phyloP scores from a whole-genome alignment of 768 basidiomycete species.

The Lactarius hatsudake region DNA sequence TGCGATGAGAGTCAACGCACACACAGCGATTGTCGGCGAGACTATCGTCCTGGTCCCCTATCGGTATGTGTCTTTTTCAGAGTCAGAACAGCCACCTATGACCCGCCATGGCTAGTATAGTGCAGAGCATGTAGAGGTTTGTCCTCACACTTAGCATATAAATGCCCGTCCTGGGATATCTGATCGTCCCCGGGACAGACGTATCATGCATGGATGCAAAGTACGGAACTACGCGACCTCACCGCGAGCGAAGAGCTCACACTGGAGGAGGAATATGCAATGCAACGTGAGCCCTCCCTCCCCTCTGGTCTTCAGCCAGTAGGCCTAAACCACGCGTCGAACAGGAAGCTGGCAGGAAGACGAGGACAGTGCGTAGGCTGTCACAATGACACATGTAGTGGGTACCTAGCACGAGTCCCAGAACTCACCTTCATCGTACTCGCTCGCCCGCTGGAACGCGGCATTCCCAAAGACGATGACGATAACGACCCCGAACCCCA shows the following conservation, averaged over 20 bases:
- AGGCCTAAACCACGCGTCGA: background rate
- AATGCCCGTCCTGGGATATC: background rate
- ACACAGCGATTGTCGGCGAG: constrained; percentile 61
- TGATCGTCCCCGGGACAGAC: constrained; percentile 42
- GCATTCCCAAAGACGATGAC: background rate
- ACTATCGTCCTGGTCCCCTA: constrained; percentile 82
- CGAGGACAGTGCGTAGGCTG: constrained; percentile 60
- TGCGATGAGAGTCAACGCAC: constrained; percentile 63
- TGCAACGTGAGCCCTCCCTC: constrained; percentile 64
- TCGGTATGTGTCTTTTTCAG: constrained; percentile 37
- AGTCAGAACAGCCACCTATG: background rate
- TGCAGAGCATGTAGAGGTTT: constrained; percentile 45
- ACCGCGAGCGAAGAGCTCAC: constrained; percentile 85
- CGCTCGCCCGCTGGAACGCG: constrained; percentile 37
- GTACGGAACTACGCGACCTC: constrained; percentile 62
- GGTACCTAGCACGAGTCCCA: constrained; percentile 30
- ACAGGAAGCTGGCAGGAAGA: constrained; percentile 84
- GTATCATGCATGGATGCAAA: constrained; percentile 89
- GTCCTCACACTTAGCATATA: constrained; percentile 7
- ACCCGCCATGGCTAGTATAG: constrained; percentile 28
- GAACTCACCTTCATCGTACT: constrained; percentile 91
- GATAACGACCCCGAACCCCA: background rate
- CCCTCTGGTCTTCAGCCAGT: background rate
- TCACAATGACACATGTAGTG: background rate
- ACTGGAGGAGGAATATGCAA: constrained; percentile 79